A percentile compares a stretch with the other conserved stretches of the same genome.
Evolutionary conservation across 164 flowering plant species (phyloP).

Genomic region (Dillenia suffruticosa): DNA sequence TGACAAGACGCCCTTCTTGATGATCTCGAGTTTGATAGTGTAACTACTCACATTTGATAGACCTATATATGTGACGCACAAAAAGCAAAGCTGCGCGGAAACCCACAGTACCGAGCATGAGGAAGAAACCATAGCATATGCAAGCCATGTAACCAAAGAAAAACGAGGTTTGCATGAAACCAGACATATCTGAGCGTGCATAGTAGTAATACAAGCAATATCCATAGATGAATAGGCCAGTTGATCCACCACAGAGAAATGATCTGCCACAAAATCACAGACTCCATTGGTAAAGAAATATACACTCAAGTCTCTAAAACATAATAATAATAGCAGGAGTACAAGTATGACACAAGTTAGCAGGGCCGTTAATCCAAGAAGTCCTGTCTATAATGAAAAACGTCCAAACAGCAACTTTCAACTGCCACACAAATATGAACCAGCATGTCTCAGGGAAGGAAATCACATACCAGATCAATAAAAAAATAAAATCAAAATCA

Average conservation of each 20-base stretch:
- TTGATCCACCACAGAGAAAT: constrained; percentile 36
- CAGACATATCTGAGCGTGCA: constrained; percentile 41
- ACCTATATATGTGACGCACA: constrained; percentile 37
- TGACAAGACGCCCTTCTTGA: constrained; percentile 11
- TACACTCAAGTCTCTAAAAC: background rate
- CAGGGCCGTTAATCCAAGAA: background rate
- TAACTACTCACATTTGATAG: constrained; percentile 35
- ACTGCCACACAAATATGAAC: too few species aligned
- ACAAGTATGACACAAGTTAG: background rate
- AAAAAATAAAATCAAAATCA: too few species aligned
- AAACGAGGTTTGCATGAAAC: constrained; percentile 41
- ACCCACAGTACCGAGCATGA: constrained; percentile 38
- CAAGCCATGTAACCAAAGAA: constrained; percentile 47
- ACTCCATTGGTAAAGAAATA: background rate
- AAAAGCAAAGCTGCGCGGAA: constrained; percentile 37
- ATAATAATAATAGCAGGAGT: background rate
- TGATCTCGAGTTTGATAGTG: background rate
- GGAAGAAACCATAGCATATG: constrained; percentile 39
- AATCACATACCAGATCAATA: too few species aligned
- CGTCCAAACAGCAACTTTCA: too few species aligned
- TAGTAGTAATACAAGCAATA: constrained; percentile 37
- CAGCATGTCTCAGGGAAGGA: too few species aligned
- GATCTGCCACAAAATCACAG: constrained; percentile 21
- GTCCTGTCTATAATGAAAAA: background rate
- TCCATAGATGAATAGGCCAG: constrained; percentile 32